Evolutionary conservation across 768 basidiomycete genomes (phyloP).

Genomic region (Scleroderma citrinum): DNA sequence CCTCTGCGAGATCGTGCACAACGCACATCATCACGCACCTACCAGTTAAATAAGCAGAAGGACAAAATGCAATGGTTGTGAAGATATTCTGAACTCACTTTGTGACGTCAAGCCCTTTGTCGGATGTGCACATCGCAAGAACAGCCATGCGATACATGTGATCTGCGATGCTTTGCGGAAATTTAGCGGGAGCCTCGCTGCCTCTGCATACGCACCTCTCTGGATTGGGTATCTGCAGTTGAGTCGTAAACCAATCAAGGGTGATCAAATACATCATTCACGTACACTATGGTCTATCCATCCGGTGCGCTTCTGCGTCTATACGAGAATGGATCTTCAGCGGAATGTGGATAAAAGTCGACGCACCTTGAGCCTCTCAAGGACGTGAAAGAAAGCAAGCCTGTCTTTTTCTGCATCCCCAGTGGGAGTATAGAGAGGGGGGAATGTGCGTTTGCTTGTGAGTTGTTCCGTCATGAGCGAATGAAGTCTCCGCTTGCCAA

Average conservation of each 20-base stretch:
- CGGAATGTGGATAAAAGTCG: background rate
- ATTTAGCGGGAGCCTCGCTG: background rate
- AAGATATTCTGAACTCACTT: constrained; percentile 44
- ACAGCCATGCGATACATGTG: constrained; percentile 98
- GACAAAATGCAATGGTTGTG: background rate
- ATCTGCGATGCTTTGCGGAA: constrained; percentile 68
- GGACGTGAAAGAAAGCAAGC: constrained; percentile 84
- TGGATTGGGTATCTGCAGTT: constrained; percentile 62
- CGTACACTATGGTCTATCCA: constrained; percentile 75
- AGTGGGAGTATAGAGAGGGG: constrained; percentile 50
- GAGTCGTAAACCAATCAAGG: too few relatives aligned
- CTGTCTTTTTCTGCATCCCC: constrained; percentile 58
- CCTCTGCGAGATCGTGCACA: constrained; percentile 95
- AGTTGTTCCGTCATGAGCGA: background rate
- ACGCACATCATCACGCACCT: constrained; percentile 87
- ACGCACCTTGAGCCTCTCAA: constrained; percentile 81
- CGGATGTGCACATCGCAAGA: constrained; percentile 84
- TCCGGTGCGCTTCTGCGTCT: constrained; percentile 95
- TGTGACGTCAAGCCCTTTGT: constrained; percentile 61
- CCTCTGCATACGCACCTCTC: constrained; percentile 54
- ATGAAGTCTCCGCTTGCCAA: background rate
- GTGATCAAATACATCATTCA: constrained; percentile 3
- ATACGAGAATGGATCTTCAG: background rate
- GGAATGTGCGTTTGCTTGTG: constrained; percentile 40
- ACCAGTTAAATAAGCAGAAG: background rate